Evolutionary conservation across 805 yeast species (phyloP).

Genomic region (Yamadazyma phyllophila): DNA sequence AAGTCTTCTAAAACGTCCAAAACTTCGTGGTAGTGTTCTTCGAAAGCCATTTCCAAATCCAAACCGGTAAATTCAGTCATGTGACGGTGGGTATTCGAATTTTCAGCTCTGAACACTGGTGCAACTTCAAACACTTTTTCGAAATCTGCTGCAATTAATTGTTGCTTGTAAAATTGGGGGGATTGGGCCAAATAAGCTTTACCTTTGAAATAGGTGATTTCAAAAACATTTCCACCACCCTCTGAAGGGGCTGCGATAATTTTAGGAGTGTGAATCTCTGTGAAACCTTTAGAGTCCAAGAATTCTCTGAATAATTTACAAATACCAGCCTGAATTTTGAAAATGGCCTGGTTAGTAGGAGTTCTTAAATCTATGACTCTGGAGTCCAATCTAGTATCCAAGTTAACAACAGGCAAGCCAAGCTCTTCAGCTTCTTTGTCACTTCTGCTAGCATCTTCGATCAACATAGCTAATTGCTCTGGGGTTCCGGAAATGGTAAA

Average conservation of each 20-base stretch:
- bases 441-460: conserved; percentile 95
- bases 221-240: conserved; percentile 97
- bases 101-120: conserved; percentile 98
- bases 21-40: conserved; percentile 96
- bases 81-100: conserved; percentile 98
- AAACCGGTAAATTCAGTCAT: conserved; percentile 98
- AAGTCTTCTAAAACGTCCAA: conserved; percentile 60
- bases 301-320: conserved; percentile 87
- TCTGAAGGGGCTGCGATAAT: conserved; percentile 93
- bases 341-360: conserved; percentile 94
- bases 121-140: conserved; percentile 95
- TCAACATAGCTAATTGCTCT: conserved; percentile 84
- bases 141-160: conserved; percentile 95
- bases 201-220: conserved; percentile 87
- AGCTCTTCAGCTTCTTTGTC: conserved; percentile 92
- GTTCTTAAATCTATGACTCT: conserved; percentile 97
- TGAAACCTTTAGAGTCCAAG: conserved; percentile 62
- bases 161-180: conserved; percentile 97
- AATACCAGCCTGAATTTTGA: conserved; percentile 90
- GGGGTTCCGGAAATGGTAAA: conserved; percentile 85
- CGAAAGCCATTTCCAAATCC: conserved; percentile 97
- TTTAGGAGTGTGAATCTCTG: conserved; percentile 96
- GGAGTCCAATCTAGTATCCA: conserved; percentile 92
- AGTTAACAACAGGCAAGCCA: conserved; percentile 89
- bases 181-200: conserved; percentile 95